A percentile compares a stretch with the other conserved stretches of the same genome.
Conservation (phyloP, 2,329 filamentous ascomycete genomes). For the Exophiala aquamarina region DNA sequence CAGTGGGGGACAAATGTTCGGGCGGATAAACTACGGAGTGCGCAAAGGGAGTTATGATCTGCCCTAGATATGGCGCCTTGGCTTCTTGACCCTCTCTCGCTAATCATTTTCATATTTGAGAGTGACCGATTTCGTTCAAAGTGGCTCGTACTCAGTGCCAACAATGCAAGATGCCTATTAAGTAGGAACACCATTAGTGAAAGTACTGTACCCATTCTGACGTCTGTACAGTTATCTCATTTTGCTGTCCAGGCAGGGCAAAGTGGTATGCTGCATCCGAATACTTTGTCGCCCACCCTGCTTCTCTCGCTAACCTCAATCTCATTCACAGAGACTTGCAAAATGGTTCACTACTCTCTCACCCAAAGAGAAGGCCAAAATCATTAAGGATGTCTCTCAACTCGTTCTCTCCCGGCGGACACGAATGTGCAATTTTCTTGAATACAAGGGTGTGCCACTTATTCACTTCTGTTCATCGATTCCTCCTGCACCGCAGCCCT, state of each 20-base stretch:
- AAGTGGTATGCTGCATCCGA: conserved; percentile 73
- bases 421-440: conserved; percentile 99
- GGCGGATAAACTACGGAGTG: too few relatives aligned
- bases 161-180: conserved; percentile 52
- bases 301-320: conserved; percentile 30
- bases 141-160: background rate
- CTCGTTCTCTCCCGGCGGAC: conserved; percentile 93
- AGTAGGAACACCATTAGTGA: conserved; percentile 38
- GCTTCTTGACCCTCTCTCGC: too few relatives aligned
- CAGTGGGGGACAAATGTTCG: too few relatives aligned
- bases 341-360: conserved; percentile 99
- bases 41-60: too few relatives aligned
- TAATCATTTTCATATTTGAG: too few relatives aligned
- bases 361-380: conserved; percentile 98
- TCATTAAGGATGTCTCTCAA: conserved; percentile 99
- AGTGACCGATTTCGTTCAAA: too few relatives aligned
- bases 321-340: conserved; percentile 73
- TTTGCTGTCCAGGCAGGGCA: conserved; percentile 94
- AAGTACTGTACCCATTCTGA: conserved; percentile 11
- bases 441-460: conserved; percentile 84
- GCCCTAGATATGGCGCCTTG: too few relatives aligned
- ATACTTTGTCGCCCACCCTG: conserved; percentile 41
- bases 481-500: background rate
- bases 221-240: conserved; percentile 76
- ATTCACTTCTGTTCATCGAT: background rate